A percentile compares a stretch with the other conserved stretches of the same genome.
These are phyloP conservation scores for Emmonsiellopsis sp. DNA, from an alignment of 2,329 filamentous ascomycete genomes.

Conservation along the genomic window DNA sequence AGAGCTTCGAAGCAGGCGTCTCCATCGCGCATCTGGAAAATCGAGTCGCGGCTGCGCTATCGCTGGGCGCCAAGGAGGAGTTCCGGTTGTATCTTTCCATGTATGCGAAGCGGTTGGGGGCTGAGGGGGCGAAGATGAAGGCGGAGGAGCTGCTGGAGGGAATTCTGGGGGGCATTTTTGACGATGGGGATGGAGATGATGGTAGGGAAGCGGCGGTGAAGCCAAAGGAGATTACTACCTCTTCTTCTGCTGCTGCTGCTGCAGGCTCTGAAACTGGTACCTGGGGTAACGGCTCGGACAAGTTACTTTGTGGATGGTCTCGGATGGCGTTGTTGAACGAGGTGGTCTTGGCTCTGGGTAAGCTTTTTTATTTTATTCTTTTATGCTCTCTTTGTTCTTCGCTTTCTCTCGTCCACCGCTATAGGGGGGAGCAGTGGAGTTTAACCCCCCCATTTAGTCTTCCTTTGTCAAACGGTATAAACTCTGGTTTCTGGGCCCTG, in stretches of 20 bases:
- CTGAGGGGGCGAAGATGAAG: conserved; percentile 76
- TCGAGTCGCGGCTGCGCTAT: conserved; percentile 77
- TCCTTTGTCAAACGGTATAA: too few species aligned
- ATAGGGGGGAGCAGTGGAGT: too few species aligned
- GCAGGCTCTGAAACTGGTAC: conserved; percentile 35
- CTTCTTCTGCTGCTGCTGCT: background rate
- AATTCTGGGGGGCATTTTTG: conserved; percentile 61
- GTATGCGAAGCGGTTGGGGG: conserved; percentile 92
- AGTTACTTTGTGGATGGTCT: conserved; percentile 76
- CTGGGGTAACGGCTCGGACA: conserved; percentile 58
- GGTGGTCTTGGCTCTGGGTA: conserved; percentile 86
- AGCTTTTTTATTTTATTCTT: conserved; percentile 25
- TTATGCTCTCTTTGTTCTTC: background rate
- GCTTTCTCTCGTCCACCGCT: too few species aligned
- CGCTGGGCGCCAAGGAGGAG: conserved; percentile 78
- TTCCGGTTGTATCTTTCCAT: conserved; percentile 93
- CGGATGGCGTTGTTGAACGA: conserved; percentile 78
- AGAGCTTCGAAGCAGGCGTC: conserved; percentile 81
- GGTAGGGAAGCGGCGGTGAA: conserved; percentile 26
- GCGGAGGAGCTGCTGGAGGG: conserved; percentile 85
- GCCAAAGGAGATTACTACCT: background rate
- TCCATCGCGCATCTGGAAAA: conserved; percentile 95
- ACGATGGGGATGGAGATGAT: conserved; percentile 45
- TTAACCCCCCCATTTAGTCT: too few species aligned
- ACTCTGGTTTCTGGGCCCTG: too few species aligned